phyloP scores from a whole-genome alignment of 352 stramenopile species.

The Phytophthora multivora region DNA sequence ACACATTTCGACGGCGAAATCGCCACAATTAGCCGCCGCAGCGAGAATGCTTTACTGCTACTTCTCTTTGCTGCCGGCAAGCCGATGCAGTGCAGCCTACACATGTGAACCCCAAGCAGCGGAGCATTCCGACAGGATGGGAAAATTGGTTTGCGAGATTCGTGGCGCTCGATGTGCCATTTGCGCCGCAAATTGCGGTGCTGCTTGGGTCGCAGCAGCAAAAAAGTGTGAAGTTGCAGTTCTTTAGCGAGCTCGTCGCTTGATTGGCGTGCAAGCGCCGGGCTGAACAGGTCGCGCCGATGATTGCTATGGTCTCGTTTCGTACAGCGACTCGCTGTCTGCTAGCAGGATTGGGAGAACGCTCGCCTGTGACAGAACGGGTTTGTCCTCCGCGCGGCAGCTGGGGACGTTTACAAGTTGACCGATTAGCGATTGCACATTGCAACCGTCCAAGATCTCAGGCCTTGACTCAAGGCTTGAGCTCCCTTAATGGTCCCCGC shows the following conservation, averaged over 20 bases:
- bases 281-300: background rate
- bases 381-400: constrained; percentile 9
- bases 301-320: constrained; percentile 26
- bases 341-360: constrained; percentile 8
- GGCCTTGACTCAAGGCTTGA: background rate
- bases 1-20: no score
- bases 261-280: constrained; percentile 19
- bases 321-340: background rate
- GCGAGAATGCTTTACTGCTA: background rate
- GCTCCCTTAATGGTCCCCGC: constrained; percentile 1
- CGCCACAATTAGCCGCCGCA: no score
- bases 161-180: constrained; percentile 5
- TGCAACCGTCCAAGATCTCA: constrained; percentile 14
- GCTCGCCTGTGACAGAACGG: constrained; percentile 7
- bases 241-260: constrained; percentile 16
- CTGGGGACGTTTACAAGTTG: constrained; percentile 22
- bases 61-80: constrained; percentile 23
- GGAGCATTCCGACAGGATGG: constrained; percentile 28
- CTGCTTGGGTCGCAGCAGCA: constrained; percentile 27
- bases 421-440: constrained; percentile 11
- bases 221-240: constrained; percentile 16
- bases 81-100: no score
- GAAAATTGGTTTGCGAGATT: constrained; percentile 10
- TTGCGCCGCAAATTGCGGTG: constrained; percentile 18
- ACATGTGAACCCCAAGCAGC: no score